Evolutionary conservation across 306 rosid species (phyloP).

Genomic region (Trifolium dubium): DNA sequence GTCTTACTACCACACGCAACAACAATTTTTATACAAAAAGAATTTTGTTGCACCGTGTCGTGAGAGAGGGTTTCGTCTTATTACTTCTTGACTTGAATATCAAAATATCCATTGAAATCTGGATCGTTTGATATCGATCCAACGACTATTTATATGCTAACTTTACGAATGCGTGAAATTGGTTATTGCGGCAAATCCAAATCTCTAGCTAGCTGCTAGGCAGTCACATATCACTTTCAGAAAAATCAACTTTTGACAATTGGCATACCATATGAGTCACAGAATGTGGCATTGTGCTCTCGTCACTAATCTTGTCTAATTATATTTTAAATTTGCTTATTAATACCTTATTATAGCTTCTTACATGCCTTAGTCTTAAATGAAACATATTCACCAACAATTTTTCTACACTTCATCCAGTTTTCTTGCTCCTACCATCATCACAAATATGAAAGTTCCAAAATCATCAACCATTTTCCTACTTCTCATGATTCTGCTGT

Average conservation of each 20-base stretch:
- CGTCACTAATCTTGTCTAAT: slow-evolving; percentile 23
- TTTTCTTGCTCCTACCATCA: slow-evolving; percentile 13
- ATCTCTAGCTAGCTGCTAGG: background rate
- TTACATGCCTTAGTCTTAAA: slow-evolving; percentile 1
- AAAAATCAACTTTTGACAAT: slow-evolving; percentile 59
- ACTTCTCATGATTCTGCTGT: slow-evolving; percentile 41
- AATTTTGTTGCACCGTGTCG: background rate
- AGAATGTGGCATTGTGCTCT: slow-evolving; percentile 33
- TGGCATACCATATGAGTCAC: slow-evolving; percentile 35
- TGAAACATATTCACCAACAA: background rate
- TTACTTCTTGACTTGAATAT: too few species aligned
- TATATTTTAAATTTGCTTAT: slow-evolving; percentile 15
- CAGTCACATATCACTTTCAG: slow-evolving; percentile 30
- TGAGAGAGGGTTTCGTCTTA: too few species aligned
- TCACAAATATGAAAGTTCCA: slow-evolving; percentile 48
- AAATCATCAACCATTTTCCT: slow-evolving; percentile 42
- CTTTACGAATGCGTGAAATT: background rate
- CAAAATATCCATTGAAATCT: too few species aligned
- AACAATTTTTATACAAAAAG: too few species aligned
- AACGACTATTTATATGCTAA: too few species aligned
- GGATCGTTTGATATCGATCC: too few species aligned
- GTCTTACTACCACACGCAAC: background rate
- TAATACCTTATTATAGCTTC: background rate
- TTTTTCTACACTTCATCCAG: background rate
- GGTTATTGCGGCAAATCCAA: background rate